phyloP scores from a whole-genome alignment of 225 moss, liverwort and hornwort species.

The Lunularia cruciata region DNA sequence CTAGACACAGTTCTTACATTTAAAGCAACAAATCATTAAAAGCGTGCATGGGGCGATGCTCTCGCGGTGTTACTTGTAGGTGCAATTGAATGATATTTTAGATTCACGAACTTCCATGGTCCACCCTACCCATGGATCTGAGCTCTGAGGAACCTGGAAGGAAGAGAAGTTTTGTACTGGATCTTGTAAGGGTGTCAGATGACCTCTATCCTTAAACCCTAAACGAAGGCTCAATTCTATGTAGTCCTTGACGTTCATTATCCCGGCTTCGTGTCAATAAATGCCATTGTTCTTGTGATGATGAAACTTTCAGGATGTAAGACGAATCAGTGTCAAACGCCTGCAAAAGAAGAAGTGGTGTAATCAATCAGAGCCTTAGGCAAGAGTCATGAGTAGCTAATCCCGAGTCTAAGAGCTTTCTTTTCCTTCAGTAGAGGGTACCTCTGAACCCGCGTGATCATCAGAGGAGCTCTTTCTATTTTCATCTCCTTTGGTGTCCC shows the following conservation, averaged over 20 bases:
- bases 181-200: slow-evolving; percentile 11
- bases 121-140: slow-evolving; percentile 10
- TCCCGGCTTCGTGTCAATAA: slow-evolving; percentile 8
- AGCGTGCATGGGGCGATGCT: slow-evolving; percentile 17
- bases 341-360: not conserved
- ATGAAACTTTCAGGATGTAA: not conserved
- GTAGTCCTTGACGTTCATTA: not conserved
- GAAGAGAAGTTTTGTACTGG: slow-evolving; percentile 1
- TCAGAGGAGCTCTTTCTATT: slow-evolving; percentile 10
- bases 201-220: slow-evolving; percentile 10
- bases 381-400: not conserved
- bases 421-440: not conserved
- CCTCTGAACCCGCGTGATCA: not conserved
- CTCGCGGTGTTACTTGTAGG: slow-evolving; percentile 16
- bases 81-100: not conserved
- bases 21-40: slow-evolving; percentile 13
- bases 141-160: slow-evolving; percentile 1
- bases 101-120: not conserved
- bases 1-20: slow-evolving; percentile 1
- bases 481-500: not conserved
- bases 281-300: slow-evolving; percentile 8
- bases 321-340: not conserved
- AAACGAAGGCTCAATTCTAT: slow-evolving; percentile 8
- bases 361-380: not conserved
- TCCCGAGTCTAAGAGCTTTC: not conserved